phyloP scores from a whole-genome alignment of 2,329 filamentous ascomycete species.

The Aspergillus neotritici region DNA sequence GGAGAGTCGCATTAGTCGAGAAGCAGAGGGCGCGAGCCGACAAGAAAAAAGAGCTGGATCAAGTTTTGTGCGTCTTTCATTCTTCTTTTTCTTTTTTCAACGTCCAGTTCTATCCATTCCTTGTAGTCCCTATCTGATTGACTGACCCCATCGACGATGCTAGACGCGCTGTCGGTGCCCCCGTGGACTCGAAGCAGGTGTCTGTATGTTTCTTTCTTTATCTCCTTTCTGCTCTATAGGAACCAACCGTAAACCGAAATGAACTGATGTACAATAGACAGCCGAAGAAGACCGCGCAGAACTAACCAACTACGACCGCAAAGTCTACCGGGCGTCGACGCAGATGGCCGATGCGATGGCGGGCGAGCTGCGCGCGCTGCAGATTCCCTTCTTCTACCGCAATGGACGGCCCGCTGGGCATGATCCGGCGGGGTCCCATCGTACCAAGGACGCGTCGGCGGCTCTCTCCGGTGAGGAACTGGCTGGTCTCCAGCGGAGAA shows the following conservation, averaged over 20 bases:
- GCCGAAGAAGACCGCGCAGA: slow-evolving; percentile 49
- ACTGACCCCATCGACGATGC: too few species aligned
- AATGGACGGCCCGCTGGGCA: slow-evolving; percentile 13
- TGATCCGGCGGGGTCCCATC: slow-evolving; percentile 43
- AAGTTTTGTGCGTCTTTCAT: slow-evolving; percentile 46
- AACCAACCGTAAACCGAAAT: not conserved
- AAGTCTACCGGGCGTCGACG: slow-evolving; percentile 55
- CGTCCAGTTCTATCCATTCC: not conserved
- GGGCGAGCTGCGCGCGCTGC: slow-evolving; percentile 51
- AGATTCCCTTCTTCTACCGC: slow-evolving; percentile 53
- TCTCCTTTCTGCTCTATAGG: not conserved
- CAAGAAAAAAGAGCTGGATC: slow-evolving; percentile 50
- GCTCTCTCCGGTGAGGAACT: slow-evolving; percentile 40
- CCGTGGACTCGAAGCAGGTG: too few species aligned
- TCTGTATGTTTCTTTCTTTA: not conserved
- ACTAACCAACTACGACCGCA: slow-evolving; percentile 54
- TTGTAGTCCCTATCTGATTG: too few species aligned
- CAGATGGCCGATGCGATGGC: slow-evolving; percentile 57
- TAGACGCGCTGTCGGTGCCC: too few species aligned
- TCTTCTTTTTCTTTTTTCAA: not conserved
- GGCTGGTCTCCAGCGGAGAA: slow-evolving; percentile 41
- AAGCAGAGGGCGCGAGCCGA: slow-evolving; percentile 49
- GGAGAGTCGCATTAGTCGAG: slow-evolving; percentile 47
- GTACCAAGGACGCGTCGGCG: not conserved
- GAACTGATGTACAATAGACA: slow-evolving; percentile 27